phyloP scores from a whole-genome alignment of 495 filamentous ascomycete species.

The Podospora bellae-mahoneyi region DNA sequence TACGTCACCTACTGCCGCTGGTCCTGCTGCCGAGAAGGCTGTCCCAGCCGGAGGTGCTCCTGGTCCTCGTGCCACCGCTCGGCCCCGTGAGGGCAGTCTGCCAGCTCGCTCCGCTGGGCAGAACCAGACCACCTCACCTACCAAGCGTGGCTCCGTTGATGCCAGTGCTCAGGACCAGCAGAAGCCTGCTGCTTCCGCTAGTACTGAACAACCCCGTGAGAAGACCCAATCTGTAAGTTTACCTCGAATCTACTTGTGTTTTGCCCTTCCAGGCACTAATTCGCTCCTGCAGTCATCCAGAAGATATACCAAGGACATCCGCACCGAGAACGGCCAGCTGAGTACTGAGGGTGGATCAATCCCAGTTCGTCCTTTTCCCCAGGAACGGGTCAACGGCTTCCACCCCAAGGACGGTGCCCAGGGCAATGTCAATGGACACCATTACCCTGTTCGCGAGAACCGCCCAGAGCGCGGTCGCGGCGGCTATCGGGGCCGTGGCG shows the following conservation, averaged over 20 bases:
- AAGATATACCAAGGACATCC: slow-evolving; percentile 25
- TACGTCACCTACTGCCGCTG: slow-evolving; percentile 8
- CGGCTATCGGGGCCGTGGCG: slow-evolving; percentile 39
- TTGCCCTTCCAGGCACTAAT: slow-evolving; percentile 3
- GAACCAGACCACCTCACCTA: slow-evolving; percentile 28
- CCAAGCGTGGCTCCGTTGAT: slow-evolving; percentile 49
- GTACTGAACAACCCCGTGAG: slow-evolving; percentile 39
- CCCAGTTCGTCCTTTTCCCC: slow-evolving; percentile 8
- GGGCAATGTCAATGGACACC: slow-evolving; percentile 24
- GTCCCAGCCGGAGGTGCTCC: slow-evolving; percentile 13
- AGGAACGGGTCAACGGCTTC: slow-evolving; percentile 20
- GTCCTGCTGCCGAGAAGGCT: slow-evolving; percentile 21
- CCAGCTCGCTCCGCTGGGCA: slow-evolving; percentile 24
- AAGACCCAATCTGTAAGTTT: slow-evolving; percentile 33
- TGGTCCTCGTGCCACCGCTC: slow-evolving; percentile 19
- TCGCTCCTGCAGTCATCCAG: slow-evolving; percentile 19
- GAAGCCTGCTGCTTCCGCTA: slow-evolving; percentile 34
- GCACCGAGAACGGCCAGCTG: slow-evolving; percentile 22
- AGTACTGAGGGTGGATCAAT: slow-evolving; percentile 20
- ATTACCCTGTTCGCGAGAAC: slow-evolving; percentile 34
- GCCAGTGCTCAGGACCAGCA: slow-evolving; percentile 43
- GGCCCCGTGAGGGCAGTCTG: slow-evolving; percentile 27
- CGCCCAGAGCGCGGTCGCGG: slow-evolving; percentile 40
- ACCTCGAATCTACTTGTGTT: background rate
- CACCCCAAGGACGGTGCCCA: slow-evolving; percentile 25